These are phyloP conservation scores for Torulaspora quercuum DNA, from an alignment of 805 yeast genomes.

Conservation along the genomic window DNA sequence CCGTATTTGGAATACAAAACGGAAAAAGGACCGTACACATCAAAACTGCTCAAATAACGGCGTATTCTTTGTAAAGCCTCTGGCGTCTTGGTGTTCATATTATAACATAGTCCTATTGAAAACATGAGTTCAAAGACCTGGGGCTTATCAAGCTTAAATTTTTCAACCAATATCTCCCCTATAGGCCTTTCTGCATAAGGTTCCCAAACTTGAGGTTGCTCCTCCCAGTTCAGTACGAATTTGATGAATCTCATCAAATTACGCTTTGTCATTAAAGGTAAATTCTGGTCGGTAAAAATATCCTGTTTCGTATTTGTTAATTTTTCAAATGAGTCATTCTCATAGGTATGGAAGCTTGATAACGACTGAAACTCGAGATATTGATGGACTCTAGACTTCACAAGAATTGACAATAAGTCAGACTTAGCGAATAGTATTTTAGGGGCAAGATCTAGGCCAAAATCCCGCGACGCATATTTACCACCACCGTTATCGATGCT, in stretches of 20 bases:
- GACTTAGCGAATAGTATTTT: slow-evolving; percentile 84
- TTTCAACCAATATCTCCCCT: slow-evolving; percentile 52
- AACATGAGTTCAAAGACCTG: slow-evolving; percentile 81
- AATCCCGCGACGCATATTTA: slow-evolving; percentile 59
- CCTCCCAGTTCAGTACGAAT: slow-evolving; percentile 72
- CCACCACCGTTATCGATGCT: slow-evolving; percentile 38
- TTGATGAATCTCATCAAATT: slow-evolving; percentile 82
- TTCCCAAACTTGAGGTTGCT: slow-evolving; percentile 53
- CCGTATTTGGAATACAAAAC: slow-evolving; percentile 90
- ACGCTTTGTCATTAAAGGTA: slow-evolving; percentile 73
- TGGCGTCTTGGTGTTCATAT: slow-evolving; percentile 58
- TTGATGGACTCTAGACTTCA: slow-evolving; percentile 83
- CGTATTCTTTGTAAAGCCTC: slow-evolving; percentile 78
- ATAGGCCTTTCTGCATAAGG: slow-evolving; percentile 57
- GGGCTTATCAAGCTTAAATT: slow-evolving; percentile 66
- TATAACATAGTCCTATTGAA: slow-evolving; percentile 77
- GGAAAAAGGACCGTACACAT: slow-evolving; percentile 92
- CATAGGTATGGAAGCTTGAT: slow-evolving; percentile 88
- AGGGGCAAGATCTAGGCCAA: slow-evolving; percentile 85
- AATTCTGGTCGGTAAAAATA: slow-evolving; percentile 82
- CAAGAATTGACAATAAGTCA: slow-evolving; percentile 73
- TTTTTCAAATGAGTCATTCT: slow-evolving; percentile 84
- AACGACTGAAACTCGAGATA: slow-evolving; percentile 90
- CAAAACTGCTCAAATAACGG: slow-evolving; percentile 78
- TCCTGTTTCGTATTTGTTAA: slow-evolving; percentile 86